Base-by-base conservation (phyloP, 1,284 basidiomycete genomes). In the Dichomitus squalens region DNA sequence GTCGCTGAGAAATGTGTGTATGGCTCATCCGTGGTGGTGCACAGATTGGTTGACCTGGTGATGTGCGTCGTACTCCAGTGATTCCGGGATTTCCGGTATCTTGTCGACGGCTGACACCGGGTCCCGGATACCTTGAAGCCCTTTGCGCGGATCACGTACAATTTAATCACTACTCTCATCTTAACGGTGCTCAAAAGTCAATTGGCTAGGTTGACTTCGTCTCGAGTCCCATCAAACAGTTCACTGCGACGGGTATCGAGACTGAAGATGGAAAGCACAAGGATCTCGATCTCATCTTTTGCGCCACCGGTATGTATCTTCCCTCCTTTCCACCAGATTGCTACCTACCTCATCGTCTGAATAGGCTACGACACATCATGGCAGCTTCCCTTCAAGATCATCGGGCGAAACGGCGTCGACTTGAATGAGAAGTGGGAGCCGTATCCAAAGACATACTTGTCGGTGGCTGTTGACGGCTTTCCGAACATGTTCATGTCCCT, bases 61-160 rank as follows among this genome's bases (percentile, higher is more conserved):
- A n/a, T n/a, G n/a, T n/a, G n/a, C n/a, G 3, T 21, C 18, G 14
- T 55, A 23, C 29, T 46, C 2, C 41, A 85, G 84, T 86, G 8
- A 74, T 86, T 21, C 85, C 86, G 2, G 75, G 78, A 49, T 87
- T 87, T 63, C 73, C 79, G 2, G 79, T 85, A 9, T 77, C 73
- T 7, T 87, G 84, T 67, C 75, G 83, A 27, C 75, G 86, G 39
- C 69, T 87, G 43, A 88, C 86, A 0, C 85, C 86, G 3, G 86
- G 85, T 0, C 84, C 84, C 21, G 84, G 85, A 1, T 88, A 86
- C 66, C 75, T 88, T 23, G 84, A 87, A 64, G 82, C 86, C 0
- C 68, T 88, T 4, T 81, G 80, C 58, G 75, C 80, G 66, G 79
- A 83, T 51, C 86, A 87, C 64, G 85, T 84, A 52, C 39, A 73